Conservation (phyloP, 202 grass and related monocot genomes). For the Saccharum hybrid region DNA sequence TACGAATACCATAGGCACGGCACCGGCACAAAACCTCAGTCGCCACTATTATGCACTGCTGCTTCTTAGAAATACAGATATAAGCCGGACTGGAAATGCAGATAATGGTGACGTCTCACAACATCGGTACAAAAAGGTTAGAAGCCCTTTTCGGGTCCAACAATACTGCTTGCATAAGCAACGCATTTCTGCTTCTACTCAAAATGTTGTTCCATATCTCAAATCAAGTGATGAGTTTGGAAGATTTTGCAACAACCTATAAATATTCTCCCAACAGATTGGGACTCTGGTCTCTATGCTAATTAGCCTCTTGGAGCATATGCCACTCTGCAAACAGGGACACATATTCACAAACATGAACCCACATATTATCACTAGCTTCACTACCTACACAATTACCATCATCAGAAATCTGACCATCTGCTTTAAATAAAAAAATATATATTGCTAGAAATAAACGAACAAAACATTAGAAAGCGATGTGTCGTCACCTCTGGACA, state of each 20-base stretch:
- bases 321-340: conserved; percentile 39
- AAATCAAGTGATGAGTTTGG: neutral
- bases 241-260: conserved; percentile 32
- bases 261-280: conserved; percentile 25
- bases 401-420: conserved; percentile 15
- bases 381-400: conserved; percentile 16
- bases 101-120: neutral
- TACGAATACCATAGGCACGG: no score
- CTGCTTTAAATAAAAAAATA: neutral
- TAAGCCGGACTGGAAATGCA: conserved; percentile 11
- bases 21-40: neutral
- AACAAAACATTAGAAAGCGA: conserved; percentile 22
- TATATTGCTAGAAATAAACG: conserved; percentile 24
- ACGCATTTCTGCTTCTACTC: conserved; percentile 15
- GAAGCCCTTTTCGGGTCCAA: conserved; percentile 28
- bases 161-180: conserved; percentile 21
- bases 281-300: conserved; percentile 38
- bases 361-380: conserved; percentile 20
- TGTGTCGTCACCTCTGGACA: conserved; percentile 45
- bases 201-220: conserved; percentile 34
- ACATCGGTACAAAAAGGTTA: conserved; percentile 8
- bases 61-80: conserved; percentile 21
- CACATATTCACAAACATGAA: conserved; percentile 38
- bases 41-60: neutral
- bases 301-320: conserved; percentile 51